Evolutionary conservation across 495 filamentous ascomycete genomes (phyloP), one percentile per base, ranked within the genome.

Genomic region (Aspergillus homomorphus): DNA sequence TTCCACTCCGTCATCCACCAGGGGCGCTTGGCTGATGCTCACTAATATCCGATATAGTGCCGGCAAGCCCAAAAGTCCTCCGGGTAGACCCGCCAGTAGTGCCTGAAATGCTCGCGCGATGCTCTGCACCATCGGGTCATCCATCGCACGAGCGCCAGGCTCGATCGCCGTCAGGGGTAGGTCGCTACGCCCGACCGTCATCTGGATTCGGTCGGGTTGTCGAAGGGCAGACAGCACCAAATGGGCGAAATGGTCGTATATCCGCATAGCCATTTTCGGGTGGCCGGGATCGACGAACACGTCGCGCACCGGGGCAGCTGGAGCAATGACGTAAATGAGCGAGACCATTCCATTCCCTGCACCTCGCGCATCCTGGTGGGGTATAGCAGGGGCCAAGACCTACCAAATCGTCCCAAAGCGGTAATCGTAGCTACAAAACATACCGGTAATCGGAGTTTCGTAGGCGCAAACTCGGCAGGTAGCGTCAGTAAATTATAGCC

Each of bases 61-160:
- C 38, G 82, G 63, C 22, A 87, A 88, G 15, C 89, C 90, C 12
- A 94, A 73, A 41, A 93, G 84, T 1, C 90, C 90, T 1, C 84
- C 86, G 0, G 89, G 90, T 1, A 94, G 70, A 5, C 86, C 87
- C 8, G 82, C 77, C 16, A 94, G 70, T 7, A 94, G 71, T 24
- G 80, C 82, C 64, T 89, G 91, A 71, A 93, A 87, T 10, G 84
- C 77, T 49, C 86, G 87, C 1, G 85, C 88, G 8, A 92, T 83
- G 72, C 89, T 87, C 53, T 89, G 84, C n/a, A 86, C 74, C 15
- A 56, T 61, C 15, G 78, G 61, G 19, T 70, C 77, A 20, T 52
- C 49, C 15, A 51, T 45, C 1, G 61, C 63, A 3, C 44, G 46
- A 26, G 54, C 48, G 1, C 63, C 62, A 44, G 69, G 61, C 0